Evolutionary conservation across 2,329 filamentous ascomycete genomes (phyloP).

Genomic region (Aureobasidium namibiae): DNA sequence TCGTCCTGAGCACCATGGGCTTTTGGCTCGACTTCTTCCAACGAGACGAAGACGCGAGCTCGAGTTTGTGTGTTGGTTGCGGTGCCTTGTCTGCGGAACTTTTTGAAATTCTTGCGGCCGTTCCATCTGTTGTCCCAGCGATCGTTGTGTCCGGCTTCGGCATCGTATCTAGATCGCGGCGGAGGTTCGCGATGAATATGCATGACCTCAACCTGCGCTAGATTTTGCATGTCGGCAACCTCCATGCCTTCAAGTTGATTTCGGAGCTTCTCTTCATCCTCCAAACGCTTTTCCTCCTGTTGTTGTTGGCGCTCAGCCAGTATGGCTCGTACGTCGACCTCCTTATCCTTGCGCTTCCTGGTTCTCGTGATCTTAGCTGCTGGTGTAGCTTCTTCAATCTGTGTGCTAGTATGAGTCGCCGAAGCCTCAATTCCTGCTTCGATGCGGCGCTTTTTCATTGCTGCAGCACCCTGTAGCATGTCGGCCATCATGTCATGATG

Average conservation of each 20-base stretch:
- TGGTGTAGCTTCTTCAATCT: background rate
- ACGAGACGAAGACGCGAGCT: slow-evolving; percentile 56
- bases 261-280: slow-evolving; percentile 57
- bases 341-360: slow-evolving; percentile 46
- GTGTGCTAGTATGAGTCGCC: background rate
- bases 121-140: slow-evolving; percentile 89
- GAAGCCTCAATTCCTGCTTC: slow-evolving; percentile 33
- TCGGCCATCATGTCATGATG: slow-evolving; percentile 54
- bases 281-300: slow-evolving; percentile 46
- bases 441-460: slow-evolving; percentile 69
- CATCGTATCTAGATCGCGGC: slow-evolving; percentile 21
- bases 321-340: slow-evolving; percentile 61
- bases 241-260: slow-evolving; percentile 56
- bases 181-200: slow-evolving; percentile 33
- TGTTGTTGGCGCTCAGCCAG: slow-evolving; percentile 47
- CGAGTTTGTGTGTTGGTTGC: slow-evolving; percentile 31
- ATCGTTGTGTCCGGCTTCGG: slow-evolving; percentile 40
- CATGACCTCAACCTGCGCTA: slow-evolving; percentile 72
- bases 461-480: slow-evolving; percentile 67
- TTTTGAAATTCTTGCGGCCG: slow-evolving; percentile 92
- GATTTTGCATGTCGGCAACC: slow-evolving; percentile 61
- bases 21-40: slow-evolving; percentile 64
- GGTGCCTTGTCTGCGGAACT: slow-evolving; percentile 52
- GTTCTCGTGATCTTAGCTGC: slow-evolving; percentile 23
- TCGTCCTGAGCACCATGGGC: slow-evolving; percentile 67